Conservation (phyloP, 2,329 filamentous ascomycete species). For the Talaromyces rugulosus region DNA sequence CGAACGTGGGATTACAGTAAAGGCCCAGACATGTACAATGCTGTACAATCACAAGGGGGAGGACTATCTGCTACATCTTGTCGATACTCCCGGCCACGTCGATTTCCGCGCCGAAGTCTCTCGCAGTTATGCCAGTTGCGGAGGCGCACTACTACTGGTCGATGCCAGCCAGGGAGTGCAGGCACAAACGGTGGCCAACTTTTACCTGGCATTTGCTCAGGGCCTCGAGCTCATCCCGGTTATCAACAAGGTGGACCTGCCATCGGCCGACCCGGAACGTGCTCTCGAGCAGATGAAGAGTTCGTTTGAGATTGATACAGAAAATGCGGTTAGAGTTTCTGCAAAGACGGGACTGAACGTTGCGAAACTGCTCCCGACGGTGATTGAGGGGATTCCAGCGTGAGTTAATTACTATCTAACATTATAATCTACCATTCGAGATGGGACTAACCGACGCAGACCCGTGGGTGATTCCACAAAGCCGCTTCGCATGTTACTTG, state of each 20-base stretch:
- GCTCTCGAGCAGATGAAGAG: slow-evolving; percentile 81
- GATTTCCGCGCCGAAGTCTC: slow-evolving; percentile 97
- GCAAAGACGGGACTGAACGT: slow-evolving; percentile 94
- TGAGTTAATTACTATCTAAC: slow-evolving; percentile 24
- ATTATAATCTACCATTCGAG: background rate
- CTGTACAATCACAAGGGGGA: slow-evolving; percentile 79
- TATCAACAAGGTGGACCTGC: slow-evolving; percentile 94
- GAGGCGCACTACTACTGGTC: slow-evolving; percentile 84
- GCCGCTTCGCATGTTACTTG: slow-evolving; percentile 77
- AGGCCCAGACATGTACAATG: slow-evolving; percentile 98
- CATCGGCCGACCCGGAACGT: slow-evolving; percentile 78
- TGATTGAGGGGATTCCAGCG: slow-evolving; percentile 78
- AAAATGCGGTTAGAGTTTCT: slow-evolving; percentile 72
- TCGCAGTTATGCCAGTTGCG: slow-evolving; percentile 91
- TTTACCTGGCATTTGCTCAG: slow-evolving; percentile 94
- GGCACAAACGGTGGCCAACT: slow-evolving; percentile 97
- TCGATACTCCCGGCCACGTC: slow-evolving; percentile 96
- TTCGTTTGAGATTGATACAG: slow-evolving; percentile 81
- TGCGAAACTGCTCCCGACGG: slow-evolving; percentile 72
- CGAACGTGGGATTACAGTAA: slow-evolving; percentile 95
- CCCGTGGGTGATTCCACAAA: slow-evolving; percentile 69
- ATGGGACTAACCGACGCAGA: slow-evolving; percentile 26
- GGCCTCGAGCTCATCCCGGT: slow-evolving; percentile 83
- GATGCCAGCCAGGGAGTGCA: slow-evolving; percentile 96
- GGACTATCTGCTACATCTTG: slow-evolving; percentile 90